These are phyloP conservation scores for Thyridium curvatum DNA, from an alignment of 2,329 filamentous ascomycete genomes.

Conservation along the genomic window DNA sequence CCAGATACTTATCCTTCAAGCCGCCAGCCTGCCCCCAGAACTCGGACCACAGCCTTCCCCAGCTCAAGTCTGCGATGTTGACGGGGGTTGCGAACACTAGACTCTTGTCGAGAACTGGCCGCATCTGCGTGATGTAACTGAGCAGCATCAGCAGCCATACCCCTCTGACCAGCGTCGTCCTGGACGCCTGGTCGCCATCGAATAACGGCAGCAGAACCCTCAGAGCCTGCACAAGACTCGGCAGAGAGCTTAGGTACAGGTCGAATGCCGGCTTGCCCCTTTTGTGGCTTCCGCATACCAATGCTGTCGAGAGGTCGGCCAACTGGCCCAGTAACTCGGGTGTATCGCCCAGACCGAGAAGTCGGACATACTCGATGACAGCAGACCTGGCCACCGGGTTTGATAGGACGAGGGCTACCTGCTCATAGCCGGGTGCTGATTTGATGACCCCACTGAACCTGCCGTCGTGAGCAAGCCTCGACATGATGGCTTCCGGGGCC, in stretches of 20 bases:
- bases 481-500: conserved; percentile 11
- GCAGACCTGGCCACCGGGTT: conserved; percentile 9
- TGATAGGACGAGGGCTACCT: conserved; percentile 9
- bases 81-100: background rate
- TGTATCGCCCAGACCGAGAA: conserved; percentile 13
- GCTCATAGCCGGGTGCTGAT: conserved; percentile 13
- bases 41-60: background rate
- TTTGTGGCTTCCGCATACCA: conserved; percentile 15
- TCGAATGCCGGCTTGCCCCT: conserved; percentile 14
- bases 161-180: conserved; percentile 10
- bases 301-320: conserved; percentile 10
- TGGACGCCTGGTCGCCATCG: conserved; percentile 5
- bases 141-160: conserved; percentile 16
- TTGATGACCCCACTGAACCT: conserved; percentile 16
- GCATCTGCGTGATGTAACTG: conserved; percentile 17
- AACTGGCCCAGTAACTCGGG: conserved; percentile 9
- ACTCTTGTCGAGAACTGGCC: conserved; percentile 9
- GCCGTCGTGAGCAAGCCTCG: conserved; percentile 13
- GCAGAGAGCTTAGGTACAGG: conserved; percentile 12
- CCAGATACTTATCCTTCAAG: background rate
- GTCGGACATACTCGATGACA: conserved; percentile 12
- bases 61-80: background rate
- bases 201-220: conserved; percentile 10
- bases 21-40: background rate
- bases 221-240: conserved; percentile 12